Evolutionary conservation across 176 grass and related monocot species (phyloP).

Genomic region (Eragrostis curvula): DNA sequence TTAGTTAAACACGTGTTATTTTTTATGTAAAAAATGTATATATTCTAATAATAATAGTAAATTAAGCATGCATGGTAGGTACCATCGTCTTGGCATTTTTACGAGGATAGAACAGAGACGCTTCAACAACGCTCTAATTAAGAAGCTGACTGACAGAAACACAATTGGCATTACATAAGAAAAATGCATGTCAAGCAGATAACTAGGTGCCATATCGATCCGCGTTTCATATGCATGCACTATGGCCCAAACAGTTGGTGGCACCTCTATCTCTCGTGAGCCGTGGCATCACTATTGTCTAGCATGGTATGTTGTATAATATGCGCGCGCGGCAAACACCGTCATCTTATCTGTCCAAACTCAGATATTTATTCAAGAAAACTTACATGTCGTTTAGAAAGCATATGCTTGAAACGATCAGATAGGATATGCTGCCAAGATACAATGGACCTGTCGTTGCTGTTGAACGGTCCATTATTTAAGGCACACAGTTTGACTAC

Average conservation of each 20-base stretch:
- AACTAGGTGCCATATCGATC: neutral
- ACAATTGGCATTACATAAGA: neutral
- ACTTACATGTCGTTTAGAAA: neutral
- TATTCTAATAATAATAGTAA: too few species aligned
- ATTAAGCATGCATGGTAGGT: neutral
- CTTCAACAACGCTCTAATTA: neutral
- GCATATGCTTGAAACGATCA: neutral
- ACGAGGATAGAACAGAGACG: neutral
- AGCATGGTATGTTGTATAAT: too few species aligned
- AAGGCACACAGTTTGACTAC: neutral
- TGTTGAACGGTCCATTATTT: neutral
- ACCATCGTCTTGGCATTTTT: too few species aligned
- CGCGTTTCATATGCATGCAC: neutral
- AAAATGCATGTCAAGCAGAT: neutral
- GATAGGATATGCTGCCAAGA: neutral
- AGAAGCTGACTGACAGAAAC: neutral
- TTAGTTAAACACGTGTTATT: too few species aligned
- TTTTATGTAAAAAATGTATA: too few species aligned
- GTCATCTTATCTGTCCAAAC: too few species aligned
- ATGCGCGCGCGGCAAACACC: too few species aligned
- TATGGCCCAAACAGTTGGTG: neutral
- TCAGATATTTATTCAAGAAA: too few species aligned
- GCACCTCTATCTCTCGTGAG: too few species aligned
- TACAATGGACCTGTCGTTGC: neutral
- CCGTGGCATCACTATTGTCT: too few species aligned